Evolutionary conservation across 2,329 filamentous ascomycete genomes (phyloP), one percentile per base, ranked within the genome.

Genomic region (Aspergillus sp.): DNA sequence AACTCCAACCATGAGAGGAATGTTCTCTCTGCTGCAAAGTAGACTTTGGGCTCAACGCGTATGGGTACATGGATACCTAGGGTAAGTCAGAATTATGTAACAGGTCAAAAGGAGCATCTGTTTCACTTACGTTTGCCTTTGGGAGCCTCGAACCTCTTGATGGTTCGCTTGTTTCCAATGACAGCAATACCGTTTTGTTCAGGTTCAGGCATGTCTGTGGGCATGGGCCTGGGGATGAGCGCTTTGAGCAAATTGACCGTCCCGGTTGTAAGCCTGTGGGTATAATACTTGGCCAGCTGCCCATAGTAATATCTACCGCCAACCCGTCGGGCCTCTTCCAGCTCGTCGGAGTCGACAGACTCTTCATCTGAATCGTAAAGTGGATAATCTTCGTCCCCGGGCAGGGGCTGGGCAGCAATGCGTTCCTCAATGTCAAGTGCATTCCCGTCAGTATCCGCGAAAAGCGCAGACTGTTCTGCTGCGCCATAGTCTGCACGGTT

Each of bases 1-100:
- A 96, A 98, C 75, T 99, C 93, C 67, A 99, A 89, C 92, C 95
- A 99, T 62, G 91, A 90, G 56, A 99, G 83, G 77, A 97, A 99
- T 1, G 95, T 99, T 63, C 95, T 86, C 76, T 99, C 95, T 1
- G 92, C 93, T 20, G 95, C 95, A 71, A 99, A 96, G 75, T 92
- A 96, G 50, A 99, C 95, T 78, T 99, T 99, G 34, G 95, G 95
- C 75, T 99, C 95, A 34, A 99, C 93, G 48, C 95, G 87, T 55
- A 98, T 89, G 13, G 93, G 93, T 22, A 99, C 95, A 68, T 98
- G 93, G 58, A 99, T 98, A 74, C 90, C 90, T 85, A 81, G 72
- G 17, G 43, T 15, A 4, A 15, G 56, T 68, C 55, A 66, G 58
- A 18, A 42, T 17, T 15, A 36, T 36, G 6, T 13, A n/a, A 36